These are phyloP conservation scores for Colletotrichum abscissum DNA, from an alignment of 2,329 filamentous ascomycete genomes.

Conservation along the genomic window DNA sequence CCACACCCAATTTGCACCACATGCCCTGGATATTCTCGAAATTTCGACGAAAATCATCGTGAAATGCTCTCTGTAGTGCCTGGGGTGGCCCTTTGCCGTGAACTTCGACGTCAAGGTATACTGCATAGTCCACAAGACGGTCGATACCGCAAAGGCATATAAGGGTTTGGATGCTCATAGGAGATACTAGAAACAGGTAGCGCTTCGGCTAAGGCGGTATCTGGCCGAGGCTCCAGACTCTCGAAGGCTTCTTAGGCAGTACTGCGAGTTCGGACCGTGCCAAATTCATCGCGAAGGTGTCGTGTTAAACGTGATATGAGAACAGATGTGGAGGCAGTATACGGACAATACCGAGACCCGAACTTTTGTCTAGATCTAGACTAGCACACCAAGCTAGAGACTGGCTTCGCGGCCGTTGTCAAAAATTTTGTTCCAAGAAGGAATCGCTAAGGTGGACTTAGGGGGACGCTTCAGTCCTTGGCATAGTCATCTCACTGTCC, in stretches of 20 bases:
- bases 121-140: not conserved
- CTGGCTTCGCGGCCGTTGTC: not conserved
- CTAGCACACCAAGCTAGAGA: slow-evolving; percentile 5
- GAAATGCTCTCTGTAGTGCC: not conserved
- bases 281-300: not conserved
- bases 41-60: slow-evolving; percentile 4
- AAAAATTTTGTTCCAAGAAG: not conserved
- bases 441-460: not conserved
- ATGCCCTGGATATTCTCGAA: not conserved
- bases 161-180: too few relatives aligned
- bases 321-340: not conserved
- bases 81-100: not conserved
- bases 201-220: not conserved
- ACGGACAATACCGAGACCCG: slow-evolving; percentile 5
- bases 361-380: not conserved
- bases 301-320: not conserved
- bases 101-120: not conserved
- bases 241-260: not conserved
- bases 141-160: not conserved
- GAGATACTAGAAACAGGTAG: not conserved
- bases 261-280: not conserved
- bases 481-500: slow-evolving; percentile 15
- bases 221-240: too few relatives aligned
- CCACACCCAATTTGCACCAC: slow-evolving; percentile 32
- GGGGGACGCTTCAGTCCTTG: slow-evolving; percentile 2